Base-by-base conservation (phyloP, 1,139 yeast genomes). In the Cylindricascospora bacillispora region DNA sequence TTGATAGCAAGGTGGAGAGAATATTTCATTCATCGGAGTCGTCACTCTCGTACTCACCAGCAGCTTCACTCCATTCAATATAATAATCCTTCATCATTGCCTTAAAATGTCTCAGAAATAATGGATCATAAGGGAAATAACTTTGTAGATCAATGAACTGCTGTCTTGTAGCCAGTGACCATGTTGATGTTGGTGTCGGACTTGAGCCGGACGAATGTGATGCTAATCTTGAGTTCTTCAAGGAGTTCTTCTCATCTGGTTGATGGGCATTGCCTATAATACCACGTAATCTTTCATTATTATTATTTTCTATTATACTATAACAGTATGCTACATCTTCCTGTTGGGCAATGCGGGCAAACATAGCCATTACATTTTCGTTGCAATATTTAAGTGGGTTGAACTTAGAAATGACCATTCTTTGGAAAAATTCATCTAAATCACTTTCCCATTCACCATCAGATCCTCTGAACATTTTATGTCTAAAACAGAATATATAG, bases 91-190 rank as follows among this genome's bases (percentile, higher is more conserved):
- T 59, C 37, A 77, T 58, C 23, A 74, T 61, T 15, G 56, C 57
- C 43, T 73, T 73, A 33, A 83, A 68, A 14, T 56, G 57, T 27
- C 77, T 80, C 39, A 89, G 65, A 30, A 80, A 73, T 40, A 89
- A 59, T 1, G 98, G 98, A 59, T 89, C 98, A 53, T 82, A 89
- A 9, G 98, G 98, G 57, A 89, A 89, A 53, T 83, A 89, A 10
- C 92, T 86, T 52, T 85, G 95, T 33, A 85, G 61, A 50, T 83
- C 93, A 41, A 81, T 69, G 50, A 82, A 83, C 48, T 85, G 95
- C 50, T 80, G 89, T 47, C 70, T 70, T 39, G 73, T 68, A 26
- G 57, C 52, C 15, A 54, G 34, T 5, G 55, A 45, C 50, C 56
- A 48, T 5, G 28, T 15, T n/a, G 32, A 15, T 13, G 45, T 34